Conservation (phyloP, 495 filamentous ascomycete genomes). For the Wilcoxina mikolae region DNA sequence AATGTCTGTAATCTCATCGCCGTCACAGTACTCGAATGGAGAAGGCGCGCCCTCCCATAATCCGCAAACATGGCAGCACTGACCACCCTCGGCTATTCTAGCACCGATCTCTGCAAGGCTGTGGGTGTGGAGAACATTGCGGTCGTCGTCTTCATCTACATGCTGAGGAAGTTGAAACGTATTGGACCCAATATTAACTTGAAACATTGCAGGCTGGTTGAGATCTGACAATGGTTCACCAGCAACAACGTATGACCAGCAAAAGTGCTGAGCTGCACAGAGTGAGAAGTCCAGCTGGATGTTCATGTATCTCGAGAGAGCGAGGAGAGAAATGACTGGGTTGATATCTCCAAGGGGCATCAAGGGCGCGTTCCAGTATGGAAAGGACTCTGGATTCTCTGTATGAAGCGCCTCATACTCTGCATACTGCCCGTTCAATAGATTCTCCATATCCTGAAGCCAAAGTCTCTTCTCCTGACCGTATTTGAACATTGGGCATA, state of each 20-base stretch:
- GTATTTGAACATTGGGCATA: slow-evolving; percentile 7
- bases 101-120: slow-evolving; percentile 17
- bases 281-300: slow-evolving; percentile 13
- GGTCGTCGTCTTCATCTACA: not conserved
- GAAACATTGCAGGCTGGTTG: no score
- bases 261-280: slow-evolving; percentile 9
- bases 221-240: no score
- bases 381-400: not conserved
- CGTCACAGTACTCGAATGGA: slow-evolving; percentile 1
- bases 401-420: not conserved
- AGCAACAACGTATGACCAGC: not conserved
- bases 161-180: not conserved
- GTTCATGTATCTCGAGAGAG: slow-evolving; percentile 4
- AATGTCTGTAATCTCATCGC: slow-evolving; percentile 4
- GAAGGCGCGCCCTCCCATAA: slow-evolving; percentile 21
- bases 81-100: slow-evolving; percentile 11
- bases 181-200: no score
- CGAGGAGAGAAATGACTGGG: slow-evolving; percentile 17
- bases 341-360: slow-evolving; percentile 17
- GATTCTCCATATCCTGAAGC: not conserved
- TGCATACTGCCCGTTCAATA: not conserved
- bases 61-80: slow-evolving; percentile 17
- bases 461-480: not conserved
- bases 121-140: slow-evolving; percentile 14
- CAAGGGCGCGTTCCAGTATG: slow-evolving; percentile 9